These are phyloP conservation scores for Blastomyces gilchristii DNA, from an alignment of 2,329 filamentous ascomycete genomes.

Conservation along the genomic window DNA sequence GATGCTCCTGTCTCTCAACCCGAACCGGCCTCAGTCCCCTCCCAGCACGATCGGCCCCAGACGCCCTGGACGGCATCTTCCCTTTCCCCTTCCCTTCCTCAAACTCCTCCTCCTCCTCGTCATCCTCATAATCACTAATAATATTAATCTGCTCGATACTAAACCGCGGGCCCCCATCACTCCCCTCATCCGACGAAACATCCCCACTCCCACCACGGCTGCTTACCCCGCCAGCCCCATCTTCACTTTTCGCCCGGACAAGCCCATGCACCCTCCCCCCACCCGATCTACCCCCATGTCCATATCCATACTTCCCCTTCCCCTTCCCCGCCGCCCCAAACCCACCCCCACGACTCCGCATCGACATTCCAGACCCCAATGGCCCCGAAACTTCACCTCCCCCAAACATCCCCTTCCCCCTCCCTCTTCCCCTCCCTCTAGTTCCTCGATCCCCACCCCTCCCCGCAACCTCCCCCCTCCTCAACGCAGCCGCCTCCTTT, in stretches of 20 bases:
- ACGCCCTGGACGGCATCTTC: conserved; percentile 24
- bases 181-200: conserved; percentile 41
- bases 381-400: conserved; percentile 13
- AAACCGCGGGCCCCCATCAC: conserved; percentile 36
- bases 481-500: conserved; percentile 29
- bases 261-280: conserved; percentile 20
- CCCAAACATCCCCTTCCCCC: conserved; percentile 19
- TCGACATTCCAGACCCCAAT: not conserved
- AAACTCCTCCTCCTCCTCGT: too few species aligned
- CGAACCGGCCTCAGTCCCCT: conserved; percentile 42
- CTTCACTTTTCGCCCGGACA: conserved; percentile 19
- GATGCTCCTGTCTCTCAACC: conserved; percentile 46
- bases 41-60: conserved; percentile 13
- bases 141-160: conserved; percentile 51
- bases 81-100: conserved; percentile 25
- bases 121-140: conserved; percentile 42
- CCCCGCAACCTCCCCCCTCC: conserved; percentile 6
- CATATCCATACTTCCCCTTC: not conserved
- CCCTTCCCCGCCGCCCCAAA: conserved; percentile 23
- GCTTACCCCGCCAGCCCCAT: conserved; percentile 19
- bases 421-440: conserved; percentile 20
- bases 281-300: conserved; percentile 14
- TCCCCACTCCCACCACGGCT: conserved; percentile 20
- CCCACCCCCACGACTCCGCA: conserved; percentile 20
- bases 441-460: conserved; percentile 22